Evolutionary conservation across 1,284 basidiomycete genomes (phyloP), one percentile per base, ranked within the genome.

Genomic region (Acaromyces ingoldii): DNA sequence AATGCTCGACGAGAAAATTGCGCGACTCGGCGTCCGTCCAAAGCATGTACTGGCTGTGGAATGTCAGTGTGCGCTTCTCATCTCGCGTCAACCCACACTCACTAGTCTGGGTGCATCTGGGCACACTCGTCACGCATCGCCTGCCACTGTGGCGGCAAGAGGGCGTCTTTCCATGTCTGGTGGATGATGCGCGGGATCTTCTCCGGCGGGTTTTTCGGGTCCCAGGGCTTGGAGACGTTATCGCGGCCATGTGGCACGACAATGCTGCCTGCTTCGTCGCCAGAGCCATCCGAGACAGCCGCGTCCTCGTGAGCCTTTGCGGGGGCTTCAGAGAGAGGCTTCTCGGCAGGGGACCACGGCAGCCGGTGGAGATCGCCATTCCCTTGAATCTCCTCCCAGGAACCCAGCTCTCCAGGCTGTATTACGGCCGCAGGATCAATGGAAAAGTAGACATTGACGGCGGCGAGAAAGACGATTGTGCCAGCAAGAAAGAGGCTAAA

Each of bases 121-220:
- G 63, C 64, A 56, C 78, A 79, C 36, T 63, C 71, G 37, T 76
- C 70, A 6, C 76, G 61, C 21, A 77, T 68, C 21, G 62, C 80
- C 62, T 83, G 82, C 92, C 92, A 98, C 58, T 84, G 82, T 34
- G 82, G 78, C 4, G 95, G 95, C 21, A 98, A 80, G 0, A 82
- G 83, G 59, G 93, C 85, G 17, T 86, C 85, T 80, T 95, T 96
- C 93, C 93, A 98, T 19, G 95, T 98, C 82, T 97, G 93, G 78
- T 98, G 93, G 50, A 98, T 84, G 65, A 98, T 89, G 47, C 90
- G 83, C 1, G 93, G 93, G 37, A 97, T 86, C 50, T 65, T 65
- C 44, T 72, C 71, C 4, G 40, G 46, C 15, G 71, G 66, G 9
- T 53, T 49, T 19, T 37, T 33, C 13, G 42, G 37, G 25, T 53